A percentile compares a stretch with the other conserved stretches of the same genome.
Evolutionary conservation across 352 stramenopile genomes (phyloP).

Genomic region (Pythium myriotylum): DNA sequence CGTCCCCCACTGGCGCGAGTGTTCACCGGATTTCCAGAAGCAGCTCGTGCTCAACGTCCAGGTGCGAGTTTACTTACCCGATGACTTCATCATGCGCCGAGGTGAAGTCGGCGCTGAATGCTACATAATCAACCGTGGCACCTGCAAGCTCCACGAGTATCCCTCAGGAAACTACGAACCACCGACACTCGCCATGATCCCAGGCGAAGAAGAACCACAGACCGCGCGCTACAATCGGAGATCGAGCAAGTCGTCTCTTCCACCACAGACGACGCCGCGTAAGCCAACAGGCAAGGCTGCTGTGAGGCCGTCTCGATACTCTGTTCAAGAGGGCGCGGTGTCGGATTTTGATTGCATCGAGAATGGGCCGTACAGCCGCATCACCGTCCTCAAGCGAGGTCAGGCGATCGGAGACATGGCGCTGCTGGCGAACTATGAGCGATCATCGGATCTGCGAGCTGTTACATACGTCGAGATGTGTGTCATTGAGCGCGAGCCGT

Average conservation of each 20-base stretch:
- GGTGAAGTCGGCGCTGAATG: constrained; percentile 62
- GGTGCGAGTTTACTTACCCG: constrained; percentile 68
- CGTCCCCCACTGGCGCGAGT: constrained; percentile 58
- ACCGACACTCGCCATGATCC: not conserved
- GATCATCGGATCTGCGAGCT: constrained; percentile 44
- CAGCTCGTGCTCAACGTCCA: constrained; percentile 56
- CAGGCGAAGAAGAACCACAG: no score
- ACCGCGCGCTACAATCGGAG: no score
- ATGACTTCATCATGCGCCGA: constrained; percentile 71
- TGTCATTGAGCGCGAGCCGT: constrained; percentile 40
- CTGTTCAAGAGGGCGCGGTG: no score
- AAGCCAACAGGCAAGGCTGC: no score
- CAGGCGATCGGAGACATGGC: constrained; percentile 40
- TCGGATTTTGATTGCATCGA: no score
- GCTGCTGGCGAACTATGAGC: constrained; percentile 57
- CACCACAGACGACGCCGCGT: no score
- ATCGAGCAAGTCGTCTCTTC: no score
- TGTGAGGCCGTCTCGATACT: no score
- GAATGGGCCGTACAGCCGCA: no score
- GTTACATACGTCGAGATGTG: constrained; percentile 61
- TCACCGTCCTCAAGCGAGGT: not conserved
- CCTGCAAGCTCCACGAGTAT: constrained; percentile 37
- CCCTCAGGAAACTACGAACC: not conserved
- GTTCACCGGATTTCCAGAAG: constrained; percentile 64
- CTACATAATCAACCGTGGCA: constrained; percentile 71